phyloP scores from a whole-genome alignment of 805 yeast genomes.

The Yarrowia sp. region DNA sequence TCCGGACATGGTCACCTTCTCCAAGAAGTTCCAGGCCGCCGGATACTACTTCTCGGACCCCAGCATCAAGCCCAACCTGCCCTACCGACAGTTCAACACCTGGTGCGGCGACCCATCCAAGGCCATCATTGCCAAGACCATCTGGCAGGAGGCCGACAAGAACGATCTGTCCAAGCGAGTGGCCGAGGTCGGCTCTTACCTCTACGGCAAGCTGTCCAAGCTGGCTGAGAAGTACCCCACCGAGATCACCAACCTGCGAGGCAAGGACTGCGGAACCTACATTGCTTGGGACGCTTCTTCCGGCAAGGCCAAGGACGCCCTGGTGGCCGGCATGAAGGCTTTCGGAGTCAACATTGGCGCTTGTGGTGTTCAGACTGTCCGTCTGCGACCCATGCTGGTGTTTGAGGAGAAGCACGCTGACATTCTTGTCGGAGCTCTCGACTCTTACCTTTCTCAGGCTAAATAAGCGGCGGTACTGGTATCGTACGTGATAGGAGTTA shows the following conservation, averaged over 20 bases:
- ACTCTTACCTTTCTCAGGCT: slow-evolving; percentile 36
- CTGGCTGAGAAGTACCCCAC: slow-evolving; percentile 57
- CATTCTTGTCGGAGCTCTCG: slow-evolving; percentile 50
- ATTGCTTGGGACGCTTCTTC: slow-evolving; percentile 73
- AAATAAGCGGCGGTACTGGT: neutral
- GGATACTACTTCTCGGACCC: slow-evolving; percentile 79
- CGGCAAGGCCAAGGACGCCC: slow-evolving; percentile 56
- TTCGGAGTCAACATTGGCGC: slow-evolving; percentile 81
- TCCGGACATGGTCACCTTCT: slow-evolving; percentile 82
- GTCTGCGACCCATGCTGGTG: slow-evolving; percentile 76
- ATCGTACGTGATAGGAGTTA: neutral
- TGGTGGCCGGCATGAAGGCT: slow-evolving; percentile 57
- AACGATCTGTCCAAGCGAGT: slow-evolving; percentile 58
- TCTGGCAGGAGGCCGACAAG: slow-evolving; percentile 61
- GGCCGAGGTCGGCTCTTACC: slow-evolving; percentile 62
- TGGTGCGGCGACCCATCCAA: slow-evolving; percentile 93
- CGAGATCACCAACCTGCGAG: slow-evolving; percentile 57
- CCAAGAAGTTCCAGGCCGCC: slow-evolving; percentile 86
- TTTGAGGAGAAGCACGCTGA: slow-evolving; percentile 82
- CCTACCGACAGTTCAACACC: slow-evolving; percentile 91
- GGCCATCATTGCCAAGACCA: slow-evolving; percentile 71
- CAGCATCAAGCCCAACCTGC: slow-evolving; percentile 65
- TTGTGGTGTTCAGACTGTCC: slow-evolving; percentile 73
- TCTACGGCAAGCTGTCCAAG: slow-evolving; percentile 56
- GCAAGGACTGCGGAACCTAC: slow-evolving; percentile 72